These are phyloP conservation scores for Dictyostelium firmibasis DNA, from an alignment of 78 protist species.

Conservation along the genomic window DNA sequence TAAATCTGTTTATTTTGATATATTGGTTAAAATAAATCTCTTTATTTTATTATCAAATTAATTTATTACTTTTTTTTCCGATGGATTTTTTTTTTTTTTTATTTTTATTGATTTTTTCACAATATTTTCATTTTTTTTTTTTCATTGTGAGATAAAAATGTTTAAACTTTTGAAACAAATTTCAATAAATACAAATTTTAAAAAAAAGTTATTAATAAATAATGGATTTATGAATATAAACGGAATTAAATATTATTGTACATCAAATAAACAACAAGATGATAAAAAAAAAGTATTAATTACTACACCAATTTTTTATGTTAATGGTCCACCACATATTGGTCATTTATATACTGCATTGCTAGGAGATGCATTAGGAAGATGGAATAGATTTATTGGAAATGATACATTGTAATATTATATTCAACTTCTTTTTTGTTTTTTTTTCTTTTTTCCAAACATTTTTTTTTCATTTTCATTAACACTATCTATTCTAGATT, in stretches of 20 bases:
- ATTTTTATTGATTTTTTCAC: neutral
- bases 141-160: neutral
- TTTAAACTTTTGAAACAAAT: neutral
- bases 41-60: too few species aligned
- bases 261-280: neutral
- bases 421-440: too few species aligned
- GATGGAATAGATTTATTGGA: conserved; percentile 81
- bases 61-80: too few species aligned
- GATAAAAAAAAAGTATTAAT: conserved; percentile 49
- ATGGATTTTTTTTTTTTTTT: neutral
- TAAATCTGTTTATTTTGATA: too few species aligned
- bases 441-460: too few species aligned
- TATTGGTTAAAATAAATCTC: too few species aligned
- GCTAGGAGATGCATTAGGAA: conserved; percentile 88
- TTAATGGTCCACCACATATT: conserved; percentile 90
- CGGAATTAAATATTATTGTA: neutral
- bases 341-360: conserved; percentile 96
- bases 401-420: conserved; percentile 20
- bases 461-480: too few species aligned
- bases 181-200: neutral
- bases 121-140: neutral
- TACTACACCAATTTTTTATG: conserved; percentile 98
- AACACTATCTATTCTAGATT: too few species aligned
- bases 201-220: neutral
- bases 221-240: neutral